Evolutionary conservation across 2,329 filamentous ascomycete genomes (phyloP).

Genomic region (Xylariales sp.): DNA sequence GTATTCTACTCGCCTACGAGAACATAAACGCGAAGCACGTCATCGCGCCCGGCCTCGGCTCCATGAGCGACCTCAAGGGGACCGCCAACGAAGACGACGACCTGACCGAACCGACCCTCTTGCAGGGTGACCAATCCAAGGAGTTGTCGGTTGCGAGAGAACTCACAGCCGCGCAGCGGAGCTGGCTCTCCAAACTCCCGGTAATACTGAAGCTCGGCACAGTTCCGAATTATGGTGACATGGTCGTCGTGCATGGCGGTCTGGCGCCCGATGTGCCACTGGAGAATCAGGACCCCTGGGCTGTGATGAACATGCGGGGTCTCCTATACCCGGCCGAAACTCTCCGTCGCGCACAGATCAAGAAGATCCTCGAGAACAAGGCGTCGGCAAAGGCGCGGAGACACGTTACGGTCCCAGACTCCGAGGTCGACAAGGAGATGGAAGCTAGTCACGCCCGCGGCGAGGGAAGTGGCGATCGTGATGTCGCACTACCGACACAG

Average conservation of each 20-base stretch:
- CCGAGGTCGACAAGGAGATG: constrained; percentile 13
- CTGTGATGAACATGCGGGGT: constrained; percentile 89
- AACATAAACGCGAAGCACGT: constrained; percentile 26
- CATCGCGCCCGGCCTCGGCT: constrained; percentile 19
- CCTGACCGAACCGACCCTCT: constrained; percentile 20
- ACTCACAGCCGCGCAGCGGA: constrained; percentile 52
- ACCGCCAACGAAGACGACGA: constrained; percentile 17
- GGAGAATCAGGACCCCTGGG: constrained; percentile 67
- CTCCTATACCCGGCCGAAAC: constrained; percentile 51
- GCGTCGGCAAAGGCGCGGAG: constrained; percentile 19
- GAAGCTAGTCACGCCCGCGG: constrained; percentile 18
- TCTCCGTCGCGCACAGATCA: constrained; percentile 6
- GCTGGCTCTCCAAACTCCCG: constrained; percentile 67
- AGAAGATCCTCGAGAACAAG: constrained; percentile 6
- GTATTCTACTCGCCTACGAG: constrained; percentile 64
- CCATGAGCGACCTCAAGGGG: constrained; percentile 6
- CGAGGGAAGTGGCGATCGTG: constrained; percentile 9
- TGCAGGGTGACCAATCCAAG: constrained; percentile 33
- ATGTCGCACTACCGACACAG: constrained; percentile 27
- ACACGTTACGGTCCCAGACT: constrained; percentile 19
- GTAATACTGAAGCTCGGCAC: constrained; percentile 72
- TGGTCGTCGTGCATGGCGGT: constrained; percentile 81
- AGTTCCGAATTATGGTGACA: constrained; percentile 48
- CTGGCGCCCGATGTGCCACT: constrained; percentile 71
- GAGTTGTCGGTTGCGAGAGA: constrained; percentile 53